Percentiles rank a stretch among this genome's conserved stretches.
phyloP scores from a whole-genome alignment of 2,329 filamentous ascomycete species.

The Basipetospora chlamydospora region DNA sequence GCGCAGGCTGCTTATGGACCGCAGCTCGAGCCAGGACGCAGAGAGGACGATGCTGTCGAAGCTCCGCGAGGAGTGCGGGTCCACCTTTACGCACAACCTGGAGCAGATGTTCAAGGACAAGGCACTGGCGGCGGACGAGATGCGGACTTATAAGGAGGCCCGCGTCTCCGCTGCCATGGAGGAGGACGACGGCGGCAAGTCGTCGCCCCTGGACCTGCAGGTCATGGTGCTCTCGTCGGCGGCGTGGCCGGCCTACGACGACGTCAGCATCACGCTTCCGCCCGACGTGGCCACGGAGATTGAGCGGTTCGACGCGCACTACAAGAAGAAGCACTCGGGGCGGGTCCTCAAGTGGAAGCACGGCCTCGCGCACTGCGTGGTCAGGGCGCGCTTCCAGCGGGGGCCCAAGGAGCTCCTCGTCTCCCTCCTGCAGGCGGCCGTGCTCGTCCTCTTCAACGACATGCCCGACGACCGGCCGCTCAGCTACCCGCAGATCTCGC shows the following conservation, averaged over 20 bases:
- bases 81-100: constrained; percentile 88
- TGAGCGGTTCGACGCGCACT: constrained; percentile 69
- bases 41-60: constrained; percentile 91
- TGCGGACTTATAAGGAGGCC: constrained; percentile 72
- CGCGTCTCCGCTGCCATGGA: too few relatives aligned
- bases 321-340: constrained; percentile 79
- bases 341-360: constrained; percentile 86
- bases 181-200: too few relatives aligned
- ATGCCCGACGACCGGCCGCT: constrained; percentile 44
- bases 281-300: constrained; percentile 61
- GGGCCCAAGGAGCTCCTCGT: constrained; percentile 80
- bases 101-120: constrained; percentile 99
- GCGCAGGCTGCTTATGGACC: constrained; percentile 73
- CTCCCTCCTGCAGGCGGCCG: constrained; percentile 81
- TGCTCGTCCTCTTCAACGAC: constrained; percentile 80
- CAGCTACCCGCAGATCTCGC: constrained; percentile 60
- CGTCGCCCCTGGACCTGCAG: constrained; percentile 45
- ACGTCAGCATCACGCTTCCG: constrained; percentile 58
- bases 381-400: constrained; percentile 67
- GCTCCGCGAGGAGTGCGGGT: constrained; percentile 83
- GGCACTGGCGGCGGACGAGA: constrained; percentile 82
- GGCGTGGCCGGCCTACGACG: constrained; percentile 85
- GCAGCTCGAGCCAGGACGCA: constrained; percentile 86
- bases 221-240: constrained; percentile 85
- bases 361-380: constrained; percentile 74